Percentiles rank a stretch among this genome's conserved stretches.
Evolutionary conservation across 208 protist species (phyloP).

Genomic region (Crithidia brevicula): DNA sequence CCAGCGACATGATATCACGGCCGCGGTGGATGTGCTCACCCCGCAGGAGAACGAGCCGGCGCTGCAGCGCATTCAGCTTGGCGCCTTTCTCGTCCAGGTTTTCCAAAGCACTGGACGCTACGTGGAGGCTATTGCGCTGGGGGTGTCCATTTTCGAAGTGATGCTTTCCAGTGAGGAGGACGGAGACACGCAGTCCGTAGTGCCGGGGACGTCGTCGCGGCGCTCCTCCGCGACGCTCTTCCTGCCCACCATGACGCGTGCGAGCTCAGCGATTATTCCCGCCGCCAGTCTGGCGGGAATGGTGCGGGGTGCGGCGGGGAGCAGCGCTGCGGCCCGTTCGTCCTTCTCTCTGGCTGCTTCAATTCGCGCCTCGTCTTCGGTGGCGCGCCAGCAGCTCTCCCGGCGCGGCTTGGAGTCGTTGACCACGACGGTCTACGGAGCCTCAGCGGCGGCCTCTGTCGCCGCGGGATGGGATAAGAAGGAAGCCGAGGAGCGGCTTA

Average conservation of each 20-base stretch:
- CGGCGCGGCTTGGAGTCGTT: constrained; percentile 69
- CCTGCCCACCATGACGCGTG: constrained; percentile 79
- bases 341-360: constrained; percentile 76
- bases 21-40: constrained; percentile 66
- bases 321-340: constrained; percentile 36
- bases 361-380: constrained; percentile 70
- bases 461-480: constrained; percentile 64
- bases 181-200: constrained; percentile 83
- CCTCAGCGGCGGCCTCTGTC: constrained; percentile 79
- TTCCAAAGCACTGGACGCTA: constrained; percentile 68
- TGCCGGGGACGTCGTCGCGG: constrained; percentile 47
- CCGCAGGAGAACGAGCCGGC: constrained; percentile 65
- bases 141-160: constrained; percentile 84
- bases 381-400: constrained; percentile 64
- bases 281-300: constrained; percentile 60
- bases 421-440: constrained; percentile 82
- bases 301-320: constrained; percentile 32
- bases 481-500: constrained; percentile 44
- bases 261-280: constrained; percentile 87
- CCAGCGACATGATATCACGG: constrained; percentile 50
- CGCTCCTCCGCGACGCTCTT: constrained; percentile 49
- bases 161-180: constrained; percentile 82
- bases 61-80: constrained; percentile 85
- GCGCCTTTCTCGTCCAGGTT: constrained; percentile 69
- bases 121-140: constrained; percentile 79